These are phyloP conservation scores for Scleroderma bovista DNA, from an alignment of 768 basidiomycete species.

Conservation along the genomic window DNA sequence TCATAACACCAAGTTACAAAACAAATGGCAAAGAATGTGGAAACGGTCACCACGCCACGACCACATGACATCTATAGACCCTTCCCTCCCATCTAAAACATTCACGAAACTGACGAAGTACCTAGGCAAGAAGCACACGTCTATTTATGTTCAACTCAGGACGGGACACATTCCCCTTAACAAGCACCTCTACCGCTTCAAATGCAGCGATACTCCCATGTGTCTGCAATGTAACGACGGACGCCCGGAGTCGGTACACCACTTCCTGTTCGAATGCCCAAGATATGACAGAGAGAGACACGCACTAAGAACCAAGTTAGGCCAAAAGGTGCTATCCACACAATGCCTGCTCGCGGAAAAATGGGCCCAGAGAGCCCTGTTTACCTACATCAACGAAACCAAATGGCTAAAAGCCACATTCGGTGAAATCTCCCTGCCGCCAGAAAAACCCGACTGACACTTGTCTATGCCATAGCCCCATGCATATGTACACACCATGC, in stretches of 20 bases:
- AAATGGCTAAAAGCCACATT: neutral
- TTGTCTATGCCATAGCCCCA: neutral
- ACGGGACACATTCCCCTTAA: constrained; percentile 29
- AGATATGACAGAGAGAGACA: neutral
- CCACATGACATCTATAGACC: too few species aligned
- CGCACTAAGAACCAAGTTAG: neutral
- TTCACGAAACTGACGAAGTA: neutral
- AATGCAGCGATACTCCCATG: too few species aligned
- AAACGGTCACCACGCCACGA: too few species aligned
- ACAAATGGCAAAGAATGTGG: too few species aligned
- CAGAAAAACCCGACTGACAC: neutral
- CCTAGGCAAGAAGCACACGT: constrained; percentile 11
- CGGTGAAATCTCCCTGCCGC: neutral
- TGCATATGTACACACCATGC: too few species aligned
- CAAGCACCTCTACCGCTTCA: constrained; percentile 23
- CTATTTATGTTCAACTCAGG: constrained; percentile 25
- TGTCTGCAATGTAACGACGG: too few species aligned
- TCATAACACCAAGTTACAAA: too few species aligned
- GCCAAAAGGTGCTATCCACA: neutral
- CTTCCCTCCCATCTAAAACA: neutral
- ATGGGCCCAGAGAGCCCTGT: neutral
- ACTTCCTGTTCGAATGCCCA: constrained; percentile 15
- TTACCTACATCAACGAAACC: neutral
- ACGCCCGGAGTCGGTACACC: constrained; percentile 6
- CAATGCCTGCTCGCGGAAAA: neutral